Conservation (phyloP, 768 basidiomycete genomes). For the Boletus eberwhitei region DNA sequence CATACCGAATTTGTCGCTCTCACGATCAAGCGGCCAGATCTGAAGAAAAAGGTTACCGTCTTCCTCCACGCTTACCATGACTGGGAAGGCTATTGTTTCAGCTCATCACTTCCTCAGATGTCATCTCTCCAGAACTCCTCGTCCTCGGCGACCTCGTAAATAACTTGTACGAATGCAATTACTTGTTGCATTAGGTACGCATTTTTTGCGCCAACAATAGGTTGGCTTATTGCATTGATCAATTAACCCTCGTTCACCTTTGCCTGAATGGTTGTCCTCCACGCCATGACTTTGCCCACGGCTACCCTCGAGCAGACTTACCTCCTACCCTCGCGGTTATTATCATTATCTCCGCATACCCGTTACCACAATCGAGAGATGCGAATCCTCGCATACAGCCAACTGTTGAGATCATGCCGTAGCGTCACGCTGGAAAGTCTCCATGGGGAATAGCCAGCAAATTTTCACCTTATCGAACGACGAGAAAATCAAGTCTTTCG, state of each 20-base stretch:
- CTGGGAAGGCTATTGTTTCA: constrained; percentile 27
- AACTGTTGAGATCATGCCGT: constrained; percentile 88
- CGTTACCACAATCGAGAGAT: constrained; percentile 93
- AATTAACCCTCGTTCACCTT: background rate
- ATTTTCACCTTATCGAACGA: too few species aligned
- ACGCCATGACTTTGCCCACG: constrained; percentile 27
- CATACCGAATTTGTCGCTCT: constrained; percentile 91
- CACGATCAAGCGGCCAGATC: constrained; percentile 76
- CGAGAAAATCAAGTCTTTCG: too few species aligned
- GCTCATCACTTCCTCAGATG: constrained; percentile 86
- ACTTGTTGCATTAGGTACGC: constrained; percentile 79
- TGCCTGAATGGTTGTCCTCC: background rate
- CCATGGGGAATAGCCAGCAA: too few species aligned
- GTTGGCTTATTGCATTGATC: background rate
- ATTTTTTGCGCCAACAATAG: background rate
- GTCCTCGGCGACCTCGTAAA: constrained; percentile 79
- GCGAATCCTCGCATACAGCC: constrained; percentile 90
- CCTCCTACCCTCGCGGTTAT: constrained; percentile 82
- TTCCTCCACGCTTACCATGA: background rate
- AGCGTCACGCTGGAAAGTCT: constrained; percentile 87
- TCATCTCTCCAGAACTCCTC: constrained; percentile 81
- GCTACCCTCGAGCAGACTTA: constrained; percentile 86
- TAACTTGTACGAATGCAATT: constrained; percentile 89
- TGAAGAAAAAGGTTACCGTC: constrained; percentile 79
- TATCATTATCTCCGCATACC: constrained; percentile 80